Conservation (phyloP, 768 basidiomycete species). For the Termitomyces titanicus region DNA sequence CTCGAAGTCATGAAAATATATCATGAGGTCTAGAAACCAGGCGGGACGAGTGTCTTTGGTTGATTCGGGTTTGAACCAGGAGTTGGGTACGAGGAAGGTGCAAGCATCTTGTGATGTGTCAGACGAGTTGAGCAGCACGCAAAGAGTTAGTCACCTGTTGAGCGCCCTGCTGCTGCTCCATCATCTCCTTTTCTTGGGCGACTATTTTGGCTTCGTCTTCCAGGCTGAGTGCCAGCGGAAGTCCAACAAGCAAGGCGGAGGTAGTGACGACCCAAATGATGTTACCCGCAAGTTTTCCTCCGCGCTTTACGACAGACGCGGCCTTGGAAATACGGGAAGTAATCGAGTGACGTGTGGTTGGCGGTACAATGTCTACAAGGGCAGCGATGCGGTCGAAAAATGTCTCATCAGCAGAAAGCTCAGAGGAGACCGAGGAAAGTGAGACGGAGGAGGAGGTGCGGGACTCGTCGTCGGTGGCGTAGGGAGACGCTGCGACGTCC, state of each 20-base stretch:
- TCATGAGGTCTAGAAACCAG: conserved; percentile 63
- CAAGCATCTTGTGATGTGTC: conserved; percentile 58
- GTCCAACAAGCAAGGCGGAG: conserved; percentile 86
- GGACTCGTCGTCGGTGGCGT: conserved; percentile 71
- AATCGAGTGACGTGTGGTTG: conserved; percentile 79
- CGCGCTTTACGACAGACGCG: conserved; percentile 59
- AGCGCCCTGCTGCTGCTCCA: conserved; percentile 89
- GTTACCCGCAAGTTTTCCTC: conserved; percentile 75
- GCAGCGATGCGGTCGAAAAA: conserved; percentile 85
- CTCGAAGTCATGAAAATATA: conserved; percentile 9
- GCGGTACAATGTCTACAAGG: conserved; percentile 94
- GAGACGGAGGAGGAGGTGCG: conserved; percentile 68
- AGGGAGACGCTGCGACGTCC: conserved; percentile 67
- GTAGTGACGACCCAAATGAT: conserved; percentile 95
- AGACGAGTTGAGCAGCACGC: conserved; percentile 9
- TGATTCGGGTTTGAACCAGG: conserved; percentile 29
- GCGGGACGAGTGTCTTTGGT: conserved; percentile 71
- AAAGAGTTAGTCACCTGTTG: conserved; percentile 63
- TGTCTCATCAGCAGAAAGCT: conserved; percentile 72
- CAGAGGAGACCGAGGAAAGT: conserved; percentile 78
- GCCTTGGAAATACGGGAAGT: conserved; percentile 57
- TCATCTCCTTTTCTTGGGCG: conserved; percentile 90
- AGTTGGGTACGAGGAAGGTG: conserved; percentile 57
- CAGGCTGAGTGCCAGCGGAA: conserved; percentile 88
- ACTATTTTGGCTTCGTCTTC: conserved; percentile 97